Percentiles rank a stretch among this genome's conserved stretches.
Conservation (phyloP, 148 eudicot species). For the Heliosperma pusillum region DNA sequence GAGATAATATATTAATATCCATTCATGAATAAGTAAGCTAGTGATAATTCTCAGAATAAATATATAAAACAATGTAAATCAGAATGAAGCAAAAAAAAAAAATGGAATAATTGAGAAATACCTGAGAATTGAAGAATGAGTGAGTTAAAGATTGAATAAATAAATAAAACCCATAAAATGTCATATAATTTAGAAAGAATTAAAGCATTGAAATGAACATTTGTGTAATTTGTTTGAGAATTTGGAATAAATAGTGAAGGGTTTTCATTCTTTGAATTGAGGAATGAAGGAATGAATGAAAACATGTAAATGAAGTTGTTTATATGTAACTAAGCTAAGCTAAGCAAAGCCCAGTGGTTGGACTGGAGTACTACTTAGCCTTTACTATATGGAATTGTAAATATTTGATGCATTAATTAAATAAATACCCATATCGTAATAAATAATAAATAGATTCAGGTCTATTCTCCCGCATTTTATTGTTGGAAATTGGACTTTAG, state of each 20-base stretch:
- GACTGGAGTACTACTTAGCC: not conserved
- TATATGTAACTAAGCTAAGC: too few relatives aligned
- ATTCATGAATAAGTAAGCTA: not conserved
- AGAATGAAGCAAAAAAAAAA: not conserved
- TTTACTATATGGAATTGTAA: too few relatives aligned
- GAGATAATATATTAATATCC: too few relatives aligned
- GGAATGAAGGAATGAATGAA: not conserved
- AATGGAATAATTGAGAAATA: not conserved
- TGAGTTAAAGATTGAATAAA: slow-evolving; percentile 2
- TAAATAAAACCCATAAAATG: too few relatives aligned
- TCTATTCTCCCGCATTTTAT: not conserved
- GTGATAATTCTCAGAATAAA: too few relatives aligned
- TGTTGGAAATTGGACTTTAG: not conserved
- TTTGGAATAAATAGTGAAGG: slow-evolving; percentile 5
- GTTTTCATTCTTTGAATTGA: not conserved
- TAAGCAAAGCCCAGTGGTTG: too few relatives aligned
- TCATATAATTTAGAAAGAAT: not conserved
- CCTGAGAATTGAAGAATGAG: slow-evolving; percentile 23
- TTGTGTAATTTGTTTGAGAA: not conserved
- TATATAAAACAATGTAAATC: too few relatives aligned
- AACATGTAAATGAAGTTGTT: not conserved
- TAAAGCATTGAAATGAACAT: not conserved
- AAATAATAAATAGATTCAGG: too few relatives aligned
- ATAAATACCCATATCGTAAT: too few relatives aligned
- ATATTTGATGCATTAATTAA: too few relatives aligned